Percentiles rank a stretch among this genome's conserved stretches.
Conservation (phyloP, 306 rosid species). For the Calophaca sinica region DNA sequence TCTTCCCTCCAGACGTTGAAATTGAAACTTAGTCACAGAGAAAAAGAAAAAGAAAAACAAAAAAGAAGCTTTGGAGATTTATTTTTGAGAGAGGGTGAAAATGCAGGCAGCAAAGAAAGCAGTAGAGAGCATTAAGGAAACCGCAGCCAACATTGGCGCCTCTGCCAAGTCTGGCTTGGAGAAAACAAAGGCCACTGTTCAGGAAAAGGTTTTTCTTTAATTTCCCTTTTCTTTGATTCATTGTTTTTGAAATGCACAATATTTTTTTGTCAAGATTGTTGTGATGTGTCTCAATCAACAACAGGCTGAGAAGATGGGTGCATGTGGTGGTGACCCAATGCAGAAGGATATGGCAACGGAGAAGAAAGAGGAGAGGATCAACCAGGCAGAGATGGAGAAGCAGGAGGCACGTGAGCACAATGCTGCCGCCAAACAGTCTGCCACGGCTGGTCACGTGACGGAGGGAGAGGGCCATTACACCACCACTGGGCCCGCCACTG, state of each 20-base stretch:
- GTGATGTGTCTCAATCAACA: too few relatives aligned
- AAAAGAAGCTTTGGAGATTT: neutral
- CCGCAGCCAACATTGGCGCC: constrained; percentile 73
- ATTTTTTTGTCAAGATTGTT: too few relatives aligned
- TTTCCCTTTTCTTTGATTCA: neutral
- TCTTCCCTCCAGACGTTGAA: neutral
- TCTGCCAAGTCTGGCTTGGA: constrained; percentile 83
- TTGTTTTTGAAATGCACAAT: too few relatives aligned
- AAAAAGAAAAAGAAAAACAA: neutral
- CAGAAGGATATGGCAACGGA: constrained; percentile 62
- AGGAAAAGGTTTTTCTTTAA: constrained; percentile 71
- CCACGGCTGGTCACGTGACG: neutral
- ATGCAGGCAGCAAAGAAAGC: constrained; percentile 71
- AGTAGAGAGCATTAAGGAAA: constrained; percentile 60
- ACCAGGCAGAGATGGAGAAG: constrained; percentile 65
- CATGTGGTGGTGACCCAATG: constrained; percentile 47
- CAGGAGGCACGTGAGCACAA: constrained; percentile 58
- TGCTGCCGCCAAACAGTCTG: constrained; percentile 42
- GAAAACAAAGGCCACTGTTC: constrained; percentile 71
- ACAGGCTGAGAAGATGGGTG: constrained; percentile 51
- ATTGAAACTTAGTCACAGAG: neutral
- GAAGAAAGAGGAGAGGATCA: constrained; percentile 54
- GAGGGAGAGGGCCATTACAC: neutral
- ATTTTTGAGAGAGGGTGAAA: constrained; percentile 8
- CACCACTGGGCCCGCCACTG: too few relatives aligned